A percentile compares a stretch with the other conserved stretches of the same genome.
phyloP scores from a whole-genome alignment of 2,329 filamentous ascomycete genomes.

The Scorias spongiosa region DNA sequence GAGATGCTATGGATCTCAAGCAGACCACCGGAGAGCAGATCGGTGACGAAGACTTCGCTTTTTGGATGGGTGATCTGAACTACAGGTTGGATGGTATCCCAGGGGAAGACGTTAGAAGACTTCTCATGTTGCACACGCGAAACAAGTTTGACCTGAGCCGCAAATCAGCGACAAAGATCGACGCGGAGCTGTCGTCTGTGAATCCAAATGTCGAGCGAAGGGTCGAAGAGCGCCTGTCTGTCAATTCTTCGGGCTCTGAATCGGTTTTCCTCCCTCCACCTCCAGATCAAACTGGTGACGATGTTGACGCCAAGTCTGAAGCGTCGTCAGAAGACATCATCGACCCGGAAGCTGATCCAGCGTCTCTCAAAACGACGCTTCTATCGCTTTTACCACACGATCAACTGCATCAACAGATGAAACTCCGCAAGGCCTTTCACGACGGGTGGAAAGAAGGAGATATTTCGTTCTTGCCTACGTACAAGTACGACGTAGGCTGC shows the following conservation, averaged over 20 bases:
- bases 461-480: slow-evolving; percentile 81
- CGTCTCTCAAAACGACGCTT: slow-evolving; percentile 76
- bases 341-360: slow-evolving; percentile 47
- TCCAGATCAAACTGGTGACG: slow-evolving; percentile 1
- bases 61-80: slow-evolving; percentile 95
- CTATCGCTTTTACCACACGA: slow-evolving; percentile 80
- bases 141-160: slow-evolving; percentile 54
- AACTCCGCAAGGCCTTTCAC: slow-evolving; percentile 63
- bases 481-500: slow-evolving; percentile 96
- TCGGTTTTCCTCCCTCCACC: background rate
- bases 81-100: slow-evolving; percentile 81
- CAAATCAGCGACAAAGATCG: slow-evolving; percentile 18
- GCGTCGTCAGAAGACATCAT: slow-evolving; percentile 29
- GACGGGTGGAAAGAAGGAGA: slow-evolving; percentile 85
- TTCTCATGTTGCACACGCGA: slow-evolving; percentile 67
- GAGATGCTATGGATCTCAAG: slow-evolving; percentile 46
- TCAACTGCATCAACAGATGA: slow-evolving; percentile 63
- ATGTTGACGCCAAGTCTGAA: slow-evolving; percentile 5
- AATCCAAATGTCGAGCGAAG: slow-evolving; percentile 11
- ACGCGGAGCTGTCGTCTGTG: slow-evolving; percentile 19
- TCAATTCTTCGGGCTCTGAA: slow-evolving; percentile 2
- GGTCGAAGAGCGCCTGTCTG: slow-evolving; percentile 5
- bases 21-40: slow-evolving; percentile 48
- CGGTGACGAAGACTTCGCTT: slow-evolving; percentile 82
- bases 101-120: slow-evolving; percentile 72